Percentiles rank a stretch among this genome's conserved stretches.
Evolutionary conservation across 164 flowering plant genomes (phyloP).

Genomic region (Vitis labrusca): DNA sequence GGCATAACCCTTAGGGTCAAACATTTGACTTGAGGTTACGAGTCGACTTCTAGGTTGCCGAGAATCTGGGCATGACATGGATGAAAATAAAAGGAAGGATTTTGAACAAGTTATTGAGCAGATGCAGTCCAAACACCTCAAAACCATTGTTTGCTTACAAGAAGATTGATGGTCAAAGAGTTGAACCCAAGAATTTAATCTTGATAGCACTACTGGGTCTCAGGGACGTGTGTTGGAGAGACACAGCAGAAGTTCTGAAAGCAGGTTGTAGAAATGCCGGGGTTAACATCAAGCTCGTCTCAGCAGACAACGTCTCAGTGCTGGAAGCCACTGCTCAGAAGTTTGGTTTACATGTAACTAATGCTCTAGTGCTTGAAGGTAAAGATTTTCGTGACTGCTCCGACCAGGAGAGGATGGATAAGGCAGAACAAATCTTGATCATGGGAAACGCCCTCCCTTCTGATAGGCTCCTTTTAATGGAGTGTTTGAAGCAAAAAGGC

Average conservation of each 20-base stretch:
- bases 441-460: conserved; percentile 14
- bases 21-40: too few species aligned
- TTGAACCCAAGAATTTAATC: conserved; percentile 7
- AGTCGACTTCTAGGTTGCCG: too few species aligned
- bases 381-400: conserved; percentile 11
- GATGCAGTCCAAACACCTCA: conserved; percentile 2
- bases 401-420: conserved; percentile 11
- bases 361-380: conserved; percentile 16
- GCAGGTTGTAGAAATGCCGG: conserved; percentile 8
- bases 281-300: conserved; percentile 13
- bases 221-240: conserved; percentile 1
- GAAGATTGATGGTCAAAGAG: neutral
- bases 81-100: neutral
- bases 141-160: conserved; percentile 17
- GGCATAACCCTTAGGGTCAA: too few species aligned
- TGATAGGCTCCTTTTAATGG: conserved; percentile 7
- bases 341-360: neutral
- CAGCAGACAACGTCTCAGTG: conserved; percentile 7
- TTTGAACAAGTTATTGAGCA: conserved; percentile 1
- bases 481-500: conserved; percentile 18
- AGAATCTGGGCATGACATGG: neutral
- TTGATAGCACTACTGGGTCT: conserved; percentile 19
- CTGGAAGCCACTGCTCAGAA: conserved; percentile 1
- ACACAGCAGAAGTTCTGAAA: conserved; percentile 5
- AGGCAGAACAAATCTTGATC: conserved; percentile 10